Percentiles rank a stretch among this genome's conserved stretches.
These are phyloP conservation scores for Datisca glomerata DNA, from an alignment of 306 rosid species.

Conservation along the genomic window DNA sequence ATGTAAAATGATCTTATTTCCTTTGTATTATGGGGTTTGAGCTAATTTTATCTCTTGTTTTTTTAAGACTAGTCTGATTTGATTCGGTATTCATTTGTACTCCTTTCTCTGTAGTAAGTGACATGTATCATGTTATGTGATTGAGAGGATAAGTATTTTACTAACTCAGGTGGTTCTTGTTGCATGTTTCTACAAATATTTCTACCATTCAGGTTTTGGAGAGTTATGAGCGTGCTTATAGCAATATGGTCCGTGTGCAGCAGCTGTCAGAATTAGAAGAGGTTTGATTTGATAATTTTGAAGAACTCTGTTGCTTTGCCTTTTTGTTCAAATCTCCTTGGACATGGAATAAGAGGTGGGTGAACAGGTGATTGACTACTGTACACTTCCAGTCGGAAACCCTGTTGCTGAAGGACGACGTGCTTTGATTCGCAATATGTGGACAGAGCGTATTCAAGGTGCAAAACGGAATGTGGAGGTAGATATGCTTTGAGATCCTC, in stretches of 20 bases:
- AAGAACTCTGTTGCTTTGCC: background rate
- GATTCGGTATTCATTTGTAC: no score
- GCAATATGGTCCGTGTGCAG: slow-evolving; percentile 95
- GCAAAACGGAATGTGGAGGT: slow-evolving; percentile 94
- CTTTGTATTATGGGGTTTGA: no score
- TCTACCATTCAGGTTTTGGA: slow-evolving; percentile 63
- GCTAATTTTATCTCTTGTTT: no score
- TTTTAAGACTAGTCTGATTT: no score
- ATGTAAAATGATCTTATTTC: no score
- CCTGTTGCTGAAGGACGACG: slow-evolving; percentile 84
- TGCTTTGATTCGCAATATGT: slow-evolving; percentile 91
- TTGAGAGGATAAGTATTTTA: no score
- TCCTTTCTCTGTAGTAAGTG: no score
- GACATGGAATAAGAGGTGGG: slow-evolving; percentile 7
- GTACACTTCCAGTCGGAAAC: slow-evolving; percentile 64
- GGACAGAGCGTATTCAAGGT: slow-evolving; percentile 98
- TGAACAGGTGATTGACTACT: slow-evolving; percentile 80
- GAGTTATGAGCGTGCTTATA: slow-evolving; percentile 97
- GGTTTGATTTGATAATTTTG: slow-evolving; percentile 33
- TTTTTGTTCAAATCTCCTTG: background rate
- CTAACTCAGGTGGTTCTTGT: no score
- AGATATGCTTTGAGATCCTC: slow-evolving; percentile 6
- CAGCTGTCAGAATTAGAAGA: slow-evolving; percentile 94
- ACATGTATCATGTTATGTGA: no score
- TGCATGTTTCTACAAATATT: background rate